Evolutionary conservation across 1,284 basidiomycete genomes (phyloP).

Genomic region (Rhodotorula sp.): DNA sequence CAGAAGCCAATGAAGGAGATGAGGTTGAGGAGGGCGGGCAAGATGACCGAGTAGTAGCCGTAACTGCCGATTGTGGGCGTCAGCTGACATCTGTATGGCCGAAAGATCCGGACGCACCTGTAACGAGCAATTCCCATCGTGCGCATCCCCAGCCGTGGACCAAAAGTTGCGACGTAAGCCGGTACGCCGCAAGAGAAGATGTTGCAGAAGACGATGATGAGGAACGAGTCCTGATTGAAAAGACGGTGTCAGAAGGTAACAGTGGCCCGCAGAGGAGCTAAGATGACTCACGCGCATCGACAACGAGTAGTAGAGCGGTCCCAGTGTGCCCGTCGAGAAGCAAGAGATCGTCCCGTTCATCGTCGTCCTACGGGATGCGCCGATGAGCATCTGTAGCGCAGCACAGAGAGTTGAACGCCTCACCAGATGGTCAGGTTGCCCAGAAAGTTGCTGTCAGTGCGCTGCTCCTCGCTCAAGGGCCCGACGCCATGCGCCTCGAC

Average conservation of each 20-base stretch:
- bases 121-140: constrained; percentile 76
- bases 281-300: constrained; percentile 47
- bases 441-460: constrained; percentile 31
- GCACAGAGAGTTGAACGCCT: neutral
- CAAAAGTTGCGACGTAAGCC: constrained; percentile 59
- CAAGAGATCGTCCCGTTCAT: constrained; percentile 40
- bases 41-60: constrained; percentile 67
- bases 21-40: constrained; percentile 68
- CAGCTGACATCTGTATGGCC: neutral
- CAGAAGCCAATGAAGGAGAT: constrained; percentile 62
- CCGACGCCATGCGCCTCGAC: constrained; percentile 38
- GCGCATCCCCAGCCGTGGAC: constrained; percentile 62
- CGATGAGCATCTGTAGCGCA: neutral
- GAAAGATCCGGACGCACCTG: constrained; percentile 51
- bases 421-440: constrained; percentile 37
- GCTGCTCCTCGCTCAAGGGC: constrained; percentile 16
- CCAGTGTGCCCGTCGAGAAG: constrained; percentile 41
- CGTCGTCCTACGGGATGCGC: constrained; percentile 16
- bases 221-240: constrained; percentile 59
- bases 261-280: too few relatives aligned
- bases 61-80: neutral
- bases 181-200: constrained; percentile 60
- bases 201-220: constrained; percentile 76
- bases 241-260: neutral
- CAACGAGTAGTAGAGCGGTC: constrained; percentile 28